Percentiles rank a stretch among this genome's conserved stretches.
phyloP scores from a whole-genome alignment of 1,139 yeast species.

The Protomyces inouyei region DNA sequence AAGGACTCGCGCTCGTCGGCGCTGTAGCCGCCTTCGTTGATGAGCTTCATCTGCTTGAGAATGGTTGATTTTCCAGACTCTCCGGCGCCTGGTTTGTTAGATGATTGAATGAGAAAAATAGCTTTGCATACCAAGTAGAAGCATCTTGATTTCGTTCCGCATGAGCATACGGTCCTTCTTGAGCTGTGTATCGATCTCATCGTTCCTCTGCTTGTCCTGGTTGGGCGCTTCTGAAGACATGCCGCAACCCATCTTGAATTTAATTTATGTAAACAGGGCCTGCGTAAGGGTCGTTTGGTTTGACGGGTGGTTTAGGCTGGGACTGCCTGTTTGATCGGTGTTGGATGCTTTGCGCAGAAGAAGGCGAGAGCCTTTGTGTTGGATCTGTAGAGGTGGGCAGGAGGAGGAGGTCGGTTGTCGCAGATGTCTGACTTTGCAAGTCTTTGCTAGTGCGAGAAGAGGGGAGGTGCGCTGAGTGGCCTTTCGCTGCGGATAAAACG shows the following conservation, averaged over 20 bases:
- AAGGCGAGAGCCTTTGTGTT: no score
- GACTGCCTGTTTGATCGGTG: no score
- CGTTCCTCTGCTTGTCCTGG: conserved; percentile 47
- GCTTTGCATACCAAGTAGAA: conserved; percentile 29
- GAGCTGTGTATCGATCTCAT: conserved; percentile 63
- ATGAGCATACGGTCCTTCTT: conserved; percentile 52
- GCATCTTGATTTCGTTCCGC: conserved; percentile 39
- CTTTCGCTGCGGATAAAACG: no score
- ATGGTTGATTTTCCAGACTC: conserved; percentile 96
- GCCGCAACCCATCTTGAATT: conserved; percentile 15
- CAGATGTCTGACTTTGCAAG: no score
- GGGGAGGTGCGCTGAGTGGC: no score
- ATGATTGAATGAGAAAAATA: not conserved
- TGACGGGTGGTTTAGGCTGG: no score
- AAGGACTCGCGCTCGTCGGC: conserved; percentile 76
- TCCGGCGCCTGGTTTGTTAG: conserved; percentile 53
- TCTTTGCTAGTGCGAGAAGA: no score
- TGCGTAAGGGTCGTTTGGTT: no score
- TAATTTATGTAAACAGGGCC: not conserved
- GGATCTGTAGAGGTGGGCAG: no score
- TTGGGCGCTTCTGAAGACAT: conserved; percentile 34
- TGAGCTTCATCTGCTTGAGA: conserved; percentile 79
- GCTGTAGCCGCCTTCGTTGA: conserved; percentile 83
- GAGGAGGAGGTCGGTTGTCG: no score
- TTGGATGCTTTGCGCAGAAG: no score